Evolutionary conservation across 345 rosid species (phyloP), one percentile per base, ranked within the genome.

Genomic region (Eucalyptus albens): DNA sequence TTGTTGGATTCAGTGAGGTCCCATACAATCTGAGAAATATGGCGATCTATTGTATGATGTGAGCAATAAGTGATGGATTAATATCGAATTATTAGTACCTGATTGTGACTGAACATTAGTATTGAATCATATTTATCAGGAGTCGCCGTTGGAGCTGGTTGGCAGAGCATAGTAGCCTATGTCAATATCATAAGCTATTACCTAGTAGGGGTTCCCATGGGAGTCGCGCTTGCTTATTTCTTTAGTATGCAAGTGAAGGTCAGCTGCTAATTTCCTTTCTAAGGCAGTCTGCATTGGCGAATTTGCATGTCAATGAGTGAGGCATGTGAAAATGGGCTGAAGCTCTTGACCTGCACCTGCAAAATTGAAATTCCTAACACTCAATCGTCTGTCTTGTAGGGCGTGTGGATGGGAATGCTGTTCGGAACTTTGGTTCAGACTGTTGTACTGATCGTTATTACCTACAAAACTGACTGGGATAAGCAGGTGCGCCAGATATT

Each of bases 321-420:
- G 31, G 31, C 69, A 27, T 62, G 69, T 62, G 33, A 62, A 62
- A 62, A 62, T 27, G 33, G 31, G 69, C 69, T 27, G 69, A 62
- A 62, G 69, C 69, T 62, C 1, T 62, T 62, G 69, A 62, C 69
- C 16, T 62, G 33, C 69, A 13, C n/a, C 31, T 12, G 1, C 31
- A 11, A 62, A 29, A 62, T 24, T 62, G 69, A 62, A 29, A 62
- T 62, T 62, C 69, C 69, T 13, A 62, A 2, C 31, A 62, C 4
- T 29, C 8, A 4, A 62, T 62, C 69, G 0, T 4, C 33, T 59
- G 0, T 19, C 37, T 59, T 89, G 88, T 80, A 96, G 99, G 97
- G 99, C 89, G 95, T 97, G 72, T 96, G 98, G 99, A 89, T 91
- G 3, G 97, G 98, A 50, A 96, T 97, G 99, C 88, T 97, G 88